A percentile compares a stretch with the other conserved stretches of the same genome.
These are phyloP conservation scores for Heliamphora exappendiculata DNA, from an alignment of 148 eudicot species.

Conservation along the genomic window DNA sequence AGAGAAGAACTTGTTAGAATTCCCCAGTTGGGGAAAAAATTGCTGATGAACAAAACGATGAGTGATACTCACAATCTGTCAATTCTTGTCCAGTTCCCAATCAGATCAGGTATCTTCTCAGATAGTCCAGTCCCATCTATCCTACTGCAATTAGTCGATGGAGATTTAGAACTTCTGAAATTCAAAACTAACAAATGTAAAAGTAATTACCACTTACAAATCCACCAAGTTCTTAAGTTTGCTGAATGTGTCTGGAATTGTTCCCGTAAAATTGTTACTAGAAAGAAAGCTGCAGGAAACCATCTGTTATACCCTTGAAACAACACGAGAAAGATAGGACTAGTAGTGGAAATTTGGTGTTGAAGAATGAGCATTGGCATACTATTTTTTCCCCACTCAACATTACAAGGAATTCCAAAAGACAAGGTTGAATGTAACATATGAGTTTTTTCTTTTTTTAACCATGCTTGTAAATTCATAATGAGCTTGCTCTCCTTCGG, in stretches of 20 bases:
- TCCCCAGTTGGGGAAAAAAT: background rate
- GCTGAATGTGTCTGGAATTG: conserved; percentile 54
- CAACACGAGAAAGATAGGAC: background rate
- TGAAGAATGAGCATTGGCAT: background rate
- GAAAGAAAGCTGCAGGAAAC: conserved; percentile 54
- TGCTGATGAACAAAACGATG: background rate
- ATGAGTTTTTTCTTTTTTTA: too few species aligned
- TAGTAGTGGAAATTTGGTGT: background rate
- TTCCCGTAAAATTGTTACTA: conserved; percentile 64
- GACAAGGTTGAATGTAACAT: background rate
- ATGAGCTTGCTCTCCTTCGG: background rate
- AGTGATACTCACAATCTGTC: conserved; percentile 41
- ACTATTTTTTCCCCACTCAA: background rate
- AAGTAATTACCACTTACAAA: conserved; percentile 42
- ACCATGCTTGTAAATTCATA: background rate
- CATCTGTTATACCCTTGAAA: background rate
- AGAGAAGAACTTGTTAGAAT: background rate
- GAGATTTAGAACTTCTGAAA: background rate
- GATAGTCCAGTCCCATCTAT: conserved; percentile 57
- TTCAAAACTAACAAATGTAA: background rate
- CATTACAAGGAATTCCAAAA: background rate
- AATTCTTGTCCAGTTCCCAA: conserved; percentile 58
- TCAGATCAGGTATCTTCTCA: conserved; percentile 68
- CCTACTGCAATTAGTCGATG: conserved; percentile 41
- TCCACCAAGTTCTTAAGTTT: conserved; percentile 57